Evolutionary conservation across 352 stramenopile genomes (phyloP).

Genomic region (Phytophthora cactorum): DNA sequence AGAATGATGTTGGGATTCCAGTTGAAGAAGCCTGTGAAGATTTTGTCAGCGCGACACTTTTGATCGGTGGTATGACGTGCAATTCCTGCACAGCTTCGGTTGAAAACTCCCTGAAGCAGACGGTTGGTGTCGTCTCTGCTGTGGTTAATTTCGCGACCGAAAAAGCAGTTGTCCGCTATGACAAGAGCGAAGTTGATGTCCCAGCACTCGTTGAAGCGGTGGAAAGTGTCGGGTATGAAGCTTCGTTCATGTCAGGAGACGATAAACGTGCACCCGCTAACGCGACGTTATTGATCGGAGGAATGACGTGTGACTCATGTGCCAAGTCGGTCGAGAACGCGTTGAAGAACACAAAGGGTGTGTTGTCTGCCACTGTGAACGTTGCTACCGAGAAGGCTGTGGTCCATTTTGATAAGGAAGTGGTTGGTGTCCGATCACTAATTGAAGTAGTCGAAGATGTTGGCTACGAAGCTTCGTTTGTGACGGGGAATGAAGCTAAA

Average conservation of each 20-base stretch:
- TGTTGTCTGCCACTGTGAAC: constrained; percentile 74
- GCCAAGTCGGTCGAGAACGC: constrained; percentile 83
- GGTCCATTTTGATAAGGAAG: constrained; percentile 65
- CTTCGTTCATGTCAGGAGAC: constrained; percentile 58
- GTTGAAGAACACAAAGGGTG: constrained; percentile 66
- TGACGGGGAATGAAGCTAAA: constrained; percentile 58
- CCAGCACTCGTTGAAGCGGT: constrained; percentile 83
- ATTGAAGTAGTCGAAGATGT: constrained; percentile 81
- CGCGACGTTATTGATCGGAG: constrained; percentile 63
- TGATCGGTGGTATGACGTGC: constrained; percentile 90
- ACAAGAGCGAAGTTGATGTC: constrained; percentile 62
- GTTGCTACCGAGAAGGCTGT: constrained; percentile 84
- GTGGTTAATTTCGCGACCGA: constrained; percentile 84
- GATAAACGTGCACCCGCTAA: constrained; percentile 57
- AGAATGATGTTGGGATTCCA: constrained; percentile 47
- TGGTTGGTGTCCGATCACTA: constrained; percentile 72
- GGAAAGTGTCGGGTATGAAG: constrained; percentile 45
- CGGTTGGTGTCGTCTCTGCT: constrained; percentile 64
- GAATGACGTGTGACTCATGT: constrained; percentile 93
- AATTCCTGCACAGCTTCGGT: constrained; percentile 89
- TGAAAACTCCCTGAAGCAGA: constrained; percentile 66
- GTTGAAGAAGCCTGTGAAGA: constrained; percentile 46
- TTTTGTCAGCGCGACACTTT: constrained; percentile 53
- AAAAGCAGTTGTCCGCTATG: constrained; percentile 70
- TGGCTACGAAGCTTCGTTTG: constrained; percentile 26